Conservation (phyloP, 2,329 filamentous ascomycete species). For the Aspergillus bombycis region DNA sequence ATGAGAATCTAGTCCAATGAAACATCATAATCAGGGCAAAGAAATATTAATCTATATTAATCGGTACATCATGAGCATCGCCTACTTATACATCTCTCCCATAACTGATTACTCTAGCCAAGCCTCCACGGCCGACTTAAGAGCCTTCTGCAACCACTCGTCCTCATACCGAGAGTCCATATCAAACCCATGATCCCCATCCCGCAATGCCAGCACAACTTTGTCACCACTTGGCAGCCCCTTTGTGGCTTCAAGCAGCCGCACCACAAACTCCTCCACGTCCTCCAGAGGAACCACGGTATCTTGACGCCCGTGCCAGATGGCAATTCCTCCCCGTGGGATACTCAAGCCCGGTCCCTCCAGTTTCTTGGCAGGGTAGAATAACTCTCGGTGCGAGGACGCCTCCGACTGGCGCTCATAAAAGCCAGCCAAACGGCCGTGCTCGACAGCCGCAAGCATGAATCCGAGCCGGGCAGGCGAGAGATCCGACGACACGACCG, state of each 20-base stretch:
- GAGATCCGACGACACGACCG: conserved; percentile 19
- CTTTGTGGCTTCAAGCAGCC: conserved; percentile 26
- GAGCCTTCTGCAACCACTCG: conserved; percentile 33
- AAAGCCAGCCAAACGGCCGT: conserved; percentile 19
- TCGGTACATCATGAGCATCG: fast-evolving
- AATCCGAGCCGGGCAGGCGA: conserved; percentile 17
- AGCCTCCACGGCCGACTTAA: conserved; percentile 26
- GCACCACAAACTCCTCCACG: conserved; percentile 31
- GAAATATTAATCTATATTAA: no score
- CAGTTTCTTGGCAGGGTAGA: conserved; percentile 36
- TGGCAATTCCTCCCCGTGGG: conserved; percentile 33
- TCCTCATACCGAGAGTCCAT: conserved; percentile 23
- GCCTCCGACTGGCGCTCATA: conserved; percentile 26
- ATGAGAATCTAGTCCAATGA: no score
- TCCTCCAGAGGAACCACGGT: conserved; percentile 32
- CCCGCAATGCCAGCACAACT: conserved; percentile 29
- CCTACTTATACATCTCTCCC: not conserved
- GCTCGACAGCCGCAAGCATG: conserved; percentile 23
- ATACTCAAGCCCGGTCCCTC: conserved; percentile 27
- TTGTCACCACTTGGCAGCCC: conserved; percentile 26
- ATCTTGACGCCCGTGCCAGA: conserved; percentile 42
- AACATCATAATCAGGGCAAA: no score
- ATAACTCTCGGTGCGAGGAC: conserved; percentile 8
- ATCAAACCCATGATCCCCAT: conserved; percentile 46
- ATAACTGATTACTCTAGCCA: conserved; percentile 28